These are phyloP conservation scores for Cryptococcus sp. DNA, from an alignment of 1,284 basidiomycete species.

Conservation along the genomic window DNA sequence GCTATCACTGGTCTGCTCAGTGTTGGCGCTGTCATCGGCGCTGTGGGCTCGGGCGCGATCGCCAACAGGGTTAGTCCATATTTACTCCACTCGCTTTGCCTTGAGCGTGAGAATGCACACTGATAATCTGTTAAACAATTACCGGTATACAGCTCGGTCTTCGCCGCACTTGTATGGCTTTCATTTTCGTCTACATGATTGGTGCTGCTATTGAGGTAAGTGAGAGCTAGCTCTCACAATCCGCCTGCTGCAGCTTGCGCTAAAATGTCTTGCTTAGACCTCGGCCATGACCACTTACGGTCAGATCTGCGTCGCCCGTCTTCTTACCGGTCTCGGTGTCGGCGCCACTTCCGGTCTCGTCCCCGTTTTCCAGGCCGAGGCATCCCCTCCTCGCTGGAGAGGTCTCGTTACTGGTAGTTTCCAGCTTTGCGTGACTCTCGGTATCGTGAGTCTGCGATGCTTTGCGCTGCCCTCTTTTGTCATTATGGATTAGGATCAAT, in stretches of 20 bases:
- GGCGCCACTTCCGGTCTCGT: slow-evolving; percentile 54
- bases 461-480: no score
- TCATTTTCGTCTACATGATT: slow-evolving; percentile 51
- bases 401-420: slow-evolving; percentile 52
- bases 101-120: neutral
- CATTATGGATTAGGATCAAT: no score
- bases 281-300: slow-evolving; percentile 41
- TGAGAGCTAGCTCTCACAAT: neutral
- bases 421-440: slow-evolving; percentile 55
- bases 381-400: slow-evolving; percentile 40
- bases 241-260: neutral
- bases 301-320: slow-evolving; percentile 52
- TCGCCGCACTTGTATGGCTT: slow-evolving; percentile 46
- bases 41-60: slow-evolving; percentile 45
- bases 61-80: slow-evolving; percentile 33
- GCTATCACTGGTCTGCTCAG: slow-evolving; percentile 51
- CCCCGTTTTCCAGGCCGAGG: slow-evolving; percentile 55
- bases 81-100: neutral
- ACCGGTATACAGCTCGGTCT: slow-evolving; percentile 40
- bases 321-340: slow-evolving; percentile 53
- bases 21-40: slow-evolving; percentile 50
- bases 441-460: slow-evolving; percentile 30
- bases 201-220: slow-evolving; percentile 54
- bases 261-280: slow-evolving; percentile 16
- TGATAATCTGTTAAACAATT: slow-evolving; percentile 1